Conservation (phyloP, 2,329 filamentous ascomycete genomes). For the Colletotrichum karsti region DNA sequence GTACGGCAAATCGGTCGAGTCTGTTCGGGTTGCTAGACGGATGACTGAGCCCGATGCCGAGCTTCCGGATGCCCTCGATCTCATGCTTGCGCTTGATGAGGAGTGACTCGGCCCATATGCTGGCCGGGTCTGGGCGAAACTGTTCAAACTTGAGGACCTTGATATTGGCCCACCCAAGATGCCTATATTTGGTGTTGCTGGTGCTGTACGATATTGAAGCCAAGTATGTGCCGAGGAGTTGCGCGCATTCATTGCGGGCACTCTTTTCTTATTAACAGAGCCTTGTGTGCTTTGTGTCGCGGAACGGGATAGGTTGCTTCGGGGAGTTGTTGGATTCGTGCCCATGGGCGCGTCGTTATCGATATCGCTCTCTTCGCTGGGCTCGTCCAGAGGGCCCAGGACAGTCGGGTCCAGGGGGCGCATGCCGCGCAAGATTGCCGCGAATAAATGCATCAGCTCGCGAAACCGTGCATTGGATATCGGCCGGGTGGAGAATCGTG, state of each 20-base stretch:
- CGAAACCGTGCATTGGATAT: constrained; percentile 78
- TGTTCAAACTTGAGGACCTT: constrained; percentile 45
- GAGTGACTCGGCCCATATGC: constrained; percentile 47
- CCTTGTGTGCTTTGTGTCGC: constrained; percentile 40
- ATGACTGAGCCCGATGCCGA: constrained; percentile 53
- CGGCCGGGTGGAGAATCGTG: constrained; percentile 79
- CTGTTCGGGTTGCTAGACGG: constrained; percentile 50
- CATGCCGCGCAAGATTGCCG: constrained; percentile 82
- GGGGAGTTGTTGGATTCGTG: constrained; percentile 50
- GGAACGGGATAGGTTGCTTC: constrained; percentile 38
- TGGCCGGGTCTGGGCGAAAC: constrained; percentile 52
- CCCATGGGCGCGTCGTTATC: constrained; percentile 55
- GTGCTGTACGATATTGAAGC: constrained; percentile 59
- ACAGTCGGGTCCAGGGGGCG: constrained; percentile 64
- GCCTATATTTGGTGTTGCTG: constrained; percentile 58
- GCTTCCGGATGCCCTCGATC: constrained; percentile 45
- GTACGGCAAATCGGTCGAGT: constrained; percentile 43
- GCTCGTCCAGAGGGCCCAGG: constrained; percentile 45
- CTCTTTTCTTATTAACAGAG: constrained; percentile 32
- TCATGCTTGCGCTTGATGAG: constrained; percentile 48
- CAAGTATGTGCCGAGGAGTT: constrained; percentile 53
- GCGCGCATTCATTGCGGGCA: constrained; percentile 39
- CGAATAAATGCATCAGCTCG: constrained; percentile 84
- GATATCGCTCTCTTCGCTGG: constrained; percentile 48
- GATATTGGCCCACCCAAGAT: constrained; percentile 46